Conservation (phyloP, 225 moss, liverwort and hornwort genomes). For the Sphagnum contortum region DNA sequence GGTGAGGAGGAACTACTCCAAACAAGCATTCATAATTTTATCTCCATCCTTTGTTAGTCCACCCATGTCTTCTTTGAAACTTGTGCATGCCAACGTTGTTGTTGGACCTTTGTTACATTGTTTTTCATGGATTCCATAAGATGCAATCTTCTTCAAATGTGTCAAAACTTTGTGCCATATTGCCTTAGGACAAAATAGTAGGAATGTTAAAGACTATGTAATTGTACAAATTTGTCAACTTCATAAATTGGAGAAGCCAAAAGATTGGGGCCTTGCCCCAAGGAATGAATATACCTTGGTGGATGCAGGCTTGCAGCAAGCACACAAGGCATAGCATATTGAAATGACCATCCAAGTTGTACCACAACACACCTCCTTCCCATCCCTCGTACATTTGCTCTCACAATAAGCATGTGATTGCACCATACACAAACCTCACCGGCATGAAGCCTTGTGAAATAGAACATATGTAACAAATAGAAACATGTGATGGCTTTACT, state of each 20-base stretch:
- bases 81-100: conserved; percentile 6
- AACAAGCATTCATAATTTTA: too few species aligned
- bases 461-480: too few species aligned
- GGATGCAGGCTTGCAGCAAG: conserved; percentile 31
- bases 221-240: not conserved
- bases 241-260: not conserved
- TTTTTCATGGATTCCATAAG: not conserved
- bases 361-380: conserved; percentile 51
- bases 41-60: conserved; percentile 20
- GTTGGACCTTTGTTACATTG: conserved; percentile 8
- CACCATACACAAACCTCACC: conserved; percentile 21
- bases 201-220: too few species aligned
- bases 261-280: too few species aligned
- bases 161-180: too few species aligned
- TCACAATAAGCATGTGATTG: conserved; percentile 38
- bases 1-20: too few species aligned
- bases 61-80: conserved; percentile 4
- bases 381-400: conserved; percentile 35
- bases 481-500: too few species aligned
- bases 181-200: too few species aligned
- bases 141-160: not conserved
- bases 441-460: not conserved
- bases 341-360: conserved; percentile 58
- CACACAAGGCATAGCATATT: conserved; percentile 32
- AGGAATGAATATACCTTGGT: conserved; percentile 17